Base-by-base conservation (phyloP, 2,329 filamentous ascomycete genomes). In the Claviceps quebecensis region DNA sequence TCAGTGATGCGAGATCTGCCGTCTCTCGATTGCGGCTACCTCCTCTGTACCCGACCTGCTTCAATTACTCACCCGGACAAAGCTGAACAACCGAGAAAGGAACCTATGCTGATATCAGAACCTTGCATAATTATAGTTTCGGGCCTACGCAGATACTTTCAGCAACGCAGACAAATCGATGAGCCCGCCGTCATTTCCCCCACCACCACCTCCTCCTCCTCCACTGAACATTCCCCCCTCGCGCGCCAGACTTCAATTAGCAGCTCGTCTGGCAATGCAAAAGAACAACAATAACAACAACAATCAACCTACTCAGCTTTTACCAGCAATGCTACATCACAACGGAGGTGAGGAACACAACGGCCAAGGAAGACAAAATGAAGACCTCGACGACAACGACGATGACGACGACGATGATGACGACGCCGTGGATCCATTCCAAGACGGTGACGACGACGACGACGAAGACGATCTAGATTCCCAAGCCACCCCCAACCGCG, bases 181-280 rank as follows among this genome's bases (percentile, higher is more conserved):
- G 58, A 73, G 75, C 52, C 78, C 76, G 46, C 80, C 77, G 2
- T 79, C 77, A 13, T 75, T 80, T 47, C 76, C 67, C 2, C 77
- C 78, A 6, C 78, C 79, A 2, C 76, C 75, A 2, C 76, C 80
- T 1, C 84, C 84, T n/a, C 86, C 81, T 22, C 83, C 86, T 36
- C 87, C 89, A 13, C 73, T 95, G 61, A 93, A 91, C 64, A 82
- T 91, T 38, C 83, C 86, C 1, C 90, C 91, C 2, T 94, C 88
- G 7, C 81, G 91, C 49, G 91, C 91, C 7, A 81, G 91, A 48
- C 76, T 88, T 51, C 88, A 95, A 66, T 78, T 97, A n/a, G 90
- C 89, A n/a, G 86, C 87, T 13, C 81, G 90, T 13, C 75, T 97
- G 61, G 80, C 87, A 2, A 79, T 85, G 67, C 85, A 87, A 57